Percentiles rank a stretch among this genome's conserved stretches.
phyloP scores from a whole-genome alignment of 345 rosid genomes.

The Syzygium aromaticum region DNA sequence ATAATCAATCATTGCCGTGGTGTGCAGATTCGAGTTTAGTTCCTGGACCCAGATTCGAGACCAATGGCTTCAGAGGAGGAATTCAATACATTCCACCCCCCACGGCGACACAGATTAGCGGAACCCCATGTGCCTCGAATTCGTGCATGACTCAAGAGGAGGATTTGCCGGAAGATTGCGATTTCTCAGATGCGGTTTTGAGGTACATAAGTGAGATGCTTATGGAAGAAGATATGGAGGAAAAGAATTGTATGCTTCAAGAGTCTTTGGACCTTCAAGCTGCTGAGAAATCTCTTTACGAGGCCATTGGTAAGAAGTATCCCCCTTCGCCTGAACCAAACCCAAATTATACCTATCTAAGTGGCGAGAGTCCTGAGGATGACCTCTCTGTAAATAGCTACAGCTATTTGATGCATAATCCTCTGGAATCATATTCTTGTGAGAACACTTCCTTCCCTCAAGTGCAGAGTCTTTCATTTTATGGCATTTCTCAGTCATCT shows the following conservation, averaged over 20 bases:
- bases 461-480: conserved; percentile 9
- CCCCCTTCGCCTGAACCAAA: conserved; percentile 71
- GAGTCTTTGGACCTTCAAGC: conserved; percentile 82
- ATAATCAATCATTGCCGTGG: conserved; percentile 26
- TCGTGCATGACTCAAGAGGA: conserved; percentile 24
- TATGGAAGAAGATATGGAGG: conserved; percentile 87
- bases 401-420: conserved; percentile 11
- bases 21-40: conserved; percentile 30
- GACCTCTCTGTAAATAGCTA: conserved; percentile 16
- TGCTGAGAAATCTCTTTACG: conserved; percentile 87
- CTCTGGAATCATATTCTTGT: conserved; percentile 13
- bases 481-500: conserved; percentile 35
- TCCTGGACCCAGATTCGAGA: conserved; percentile 24
- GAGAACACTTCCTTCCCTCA: conserved; percentile 21
- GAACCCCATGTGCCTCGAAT: neutral
- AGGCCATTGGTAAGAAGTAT: conserved; percentile 77
- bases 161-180: conserved; percentile 51
- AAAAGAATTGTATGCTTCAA: conserved; percentile 69
- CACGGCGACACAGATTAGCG: conserved; percentile 4
- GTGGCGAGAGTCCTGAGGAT: conserved; percentile 18
- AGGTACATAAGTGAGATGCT: conserved; percentile 79
- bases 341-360: conserved; percentile 7
- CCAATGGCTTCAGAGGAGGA: conserved; percentile 14
- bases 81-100: conserved; percentile 17
- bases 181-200: conserved; percentile 78